phyloP scores from a whole-genome alignment of 1,139 yeast species.

The Yamadazyma mexicana region DNA sequence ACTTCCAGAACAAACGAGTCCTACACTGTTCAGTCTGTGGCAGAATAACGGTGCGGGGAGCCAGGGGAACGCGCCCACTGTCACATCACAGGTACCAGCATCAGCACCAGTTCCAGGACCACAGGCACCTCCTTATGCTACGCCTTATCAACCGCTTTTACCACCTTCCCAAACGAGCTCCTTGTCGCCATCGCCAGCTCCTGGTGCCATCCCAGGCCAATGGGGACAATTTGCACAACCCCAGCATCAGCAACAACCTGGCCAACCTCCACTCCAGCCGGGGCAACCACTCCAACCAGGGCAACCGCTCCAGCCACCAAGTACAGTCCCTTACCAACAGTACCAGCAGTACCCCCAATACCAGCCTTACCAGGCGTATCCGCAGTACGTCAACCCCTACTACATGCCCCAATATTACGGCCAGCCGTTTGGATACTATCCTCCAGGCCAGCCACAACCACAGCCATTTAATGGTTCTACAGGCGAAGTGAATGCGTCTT shows the following conservation, averaged over 20 bases:
- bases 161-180: neutral
- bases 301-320: neutral
- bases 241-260: neutral
- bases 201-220: neutral
- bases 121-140: neutral
- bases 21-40: constrained; percentile 7
- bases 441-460: constrained; percentile 1
- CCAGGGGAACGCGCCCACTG: neutral
- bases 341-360: constrained; percentile 2
- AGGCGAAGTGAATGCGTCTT: neutral
- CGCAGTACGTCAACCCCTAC: constrained; percentile 2
- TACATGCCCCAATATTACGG: constrained; percentile 6
- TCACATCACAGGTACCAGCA: neutral
- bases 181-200: constrained; percentile 2
- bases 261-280: too few relatives aligned
- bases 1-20: neutral
- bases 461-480: neutral
- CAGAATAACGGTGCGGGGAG: neutral
- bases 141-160: constrained; percentile 1
- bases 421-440: constrained; percentile 2
- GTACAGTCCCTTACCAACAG: too few relatives aligned
- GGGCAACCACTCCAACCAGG: neutral
- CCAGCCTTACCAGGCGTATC: neutral
- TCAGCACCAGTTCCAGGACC: neutral
- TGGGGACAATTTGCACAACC: constrained; percentile 1